These are phyloP conservation scores for Cymbidium sinense DNA, from an alignment of 106 monocot species.

Conservation along the genomic window DNA sequence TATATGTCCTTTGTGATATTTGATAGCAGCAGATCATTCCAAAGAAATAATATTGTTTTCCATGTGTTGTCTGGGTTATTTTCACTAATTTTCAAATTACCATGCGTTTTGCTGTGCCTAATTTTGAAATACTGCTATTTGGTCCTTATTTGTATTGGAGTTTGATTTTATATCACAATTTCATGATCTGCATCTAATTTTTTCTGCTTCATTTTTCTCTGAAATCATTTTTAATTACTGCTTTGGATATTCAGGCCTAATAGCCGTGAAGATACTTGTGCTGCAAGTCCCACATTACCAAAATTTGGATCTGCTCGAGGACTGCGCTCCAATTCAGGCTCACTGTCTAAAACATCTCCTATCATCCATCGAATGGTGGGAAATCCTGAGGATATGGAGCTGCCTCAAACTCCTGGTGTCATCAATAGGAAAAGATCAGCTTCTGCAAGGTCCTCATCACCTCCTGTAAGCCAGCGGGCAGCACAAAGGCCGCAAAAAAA, in stretches of 20 bases:
- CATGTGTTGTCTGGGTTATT: not conserved
- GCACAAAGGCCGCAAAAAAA: slow-evolving; percentile 51
- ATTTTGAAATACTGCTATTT: not conserved
- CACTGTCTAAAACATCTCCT: slow-evolving; percentile 30
- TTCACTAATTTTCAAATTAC: not conserved
- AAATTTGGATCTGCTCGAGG: slow-evolving; percentile 37
- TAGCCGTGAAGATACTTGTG: slow-evolving; percentile 40
- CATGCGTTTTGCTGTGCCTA: not conserved
- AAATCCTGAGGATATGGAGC: slow-evolving; percentile 48
- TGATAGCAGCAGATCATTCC: no score
- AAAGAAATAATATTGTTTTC: not conserved
- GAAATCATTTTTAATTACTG: not conserved
- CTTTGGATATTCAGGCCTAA: slow-evolving; percentile 25
- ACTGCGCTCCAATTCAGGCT: slow-evolving; percentile 43
- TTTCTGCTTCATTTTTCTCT: not conserved
- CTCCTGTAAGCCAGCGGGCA: slow-evolving; percentile 51
- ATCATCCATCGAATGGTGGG: slow-evolving; percentile 19
- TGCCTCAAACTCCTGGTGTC: slow-evolving; percentile 22
- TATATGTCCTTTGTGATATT: not conserved
- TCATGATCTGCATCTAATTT: not conserved
- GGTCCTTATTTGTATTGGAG: not conserved
- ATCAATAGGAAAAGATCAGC: slow-evolving; percentile 41
- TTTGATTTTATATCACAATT: not conserved
- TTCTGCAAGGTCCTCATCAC: slow-evolving; percentile 32
- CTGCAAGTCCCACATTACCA: slow-evolving; percentile 26